phyloP scores from a whole-genome alignment of 23 red algal genomes.

The Gracilaria domingensis region DNA sequence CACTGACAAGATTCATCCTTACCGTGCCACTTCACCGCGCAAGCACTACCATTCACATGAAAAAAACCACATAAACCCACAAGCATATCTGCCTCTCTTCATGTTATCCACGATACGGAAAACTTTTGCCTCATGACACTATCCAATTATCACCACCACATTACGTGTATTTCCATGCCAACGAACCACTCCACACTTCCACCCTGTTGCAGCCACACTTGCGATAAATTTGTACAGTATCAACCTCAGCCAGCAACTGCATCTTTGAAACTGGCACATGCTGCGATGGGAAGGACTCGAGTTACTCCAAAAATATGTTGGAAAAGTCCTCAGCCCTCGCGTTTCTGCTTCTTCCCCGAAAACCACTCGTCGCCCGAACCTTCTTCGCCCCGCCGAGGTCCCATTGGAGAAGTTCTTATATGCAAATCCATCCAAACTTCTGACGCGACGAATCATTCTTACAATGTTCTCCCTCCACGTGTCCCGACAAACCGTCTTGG shows the following conservation, averaged over 20 bases:
- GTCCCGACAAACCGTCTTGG: not conserved
- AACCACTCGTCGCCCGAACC: not conserved
- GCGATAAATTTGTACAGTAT: not conserved
- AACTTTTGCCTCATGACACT: not conserved
- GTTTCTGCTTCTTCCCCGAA: not conserved
- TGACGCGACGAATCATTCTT: too few relatives aligned
- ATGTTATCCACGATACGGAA: not conserved
- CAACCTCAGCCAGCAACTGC: not conserved
- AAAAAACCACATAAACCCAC: not conserved
- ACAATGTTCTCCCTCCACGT: constrained; percentile 1
- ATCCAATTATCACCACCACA: not conserved
- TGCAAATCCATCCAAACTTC: too few relatives aligned
- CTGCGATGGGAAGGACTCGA: not conserved
- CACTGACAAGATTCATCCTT: not conserved
- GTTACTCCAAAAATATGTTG: not conserved
- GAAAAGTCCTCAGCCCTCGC: not conserved
- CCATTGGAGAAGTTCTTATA: too few relatives aligned
- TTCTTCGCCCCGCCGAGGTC: too few relatives aligned
- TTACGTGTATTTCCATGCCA: not conserved
- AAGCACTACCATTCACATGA: not conserved
- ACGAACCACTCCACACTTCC: not conserved
- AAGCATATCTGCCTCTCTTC: not conserved
- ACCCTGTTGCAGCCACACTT: not conserved
- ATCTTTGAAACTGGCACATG: not conserved
- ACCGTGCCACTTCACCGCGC: not conserved